These are phyloP conservation scores for Infundibulicybe gibba DNA, from an alignment of 768 basidiomycete species.

Conservation along the genomic window DNA sequence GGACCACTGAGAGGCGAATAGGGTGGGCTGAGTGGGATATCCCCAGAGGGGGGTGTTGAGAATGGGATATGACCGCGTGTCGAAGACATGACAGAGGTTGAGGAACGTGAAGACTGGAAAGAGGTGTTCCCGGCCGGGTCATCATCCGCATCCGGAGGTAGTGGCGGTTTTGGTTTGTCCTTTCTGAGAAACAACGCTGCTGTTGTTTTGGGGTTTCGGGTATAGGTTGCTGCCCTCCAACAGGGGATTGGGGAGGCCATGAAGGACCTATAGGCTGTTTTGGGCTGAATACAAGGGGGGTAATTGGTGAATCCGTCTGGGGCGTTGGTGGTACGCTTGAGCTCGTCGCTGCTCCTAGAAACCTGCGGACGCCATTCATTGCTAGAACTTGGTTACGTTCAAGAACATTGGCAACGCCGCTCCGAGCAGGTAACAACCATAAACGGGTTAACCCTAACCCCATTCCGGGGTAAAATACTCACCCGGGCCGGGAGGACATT, in stretches of 20 bases:
- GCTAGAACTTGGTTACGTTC: no score
- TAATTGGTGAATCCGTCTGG: conserved; percentile 11
- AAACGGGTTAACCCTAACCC: conserved; percentile 8
- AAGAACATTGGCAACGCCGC: no score
- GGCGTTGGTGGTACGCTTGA: conserved; percentile 17
- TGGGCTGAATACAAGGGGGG: conserved; percentile 18
- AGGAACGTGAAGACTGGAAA: conserved; percentile 17
- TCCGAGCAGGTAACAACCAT: conserved; percentile 9
- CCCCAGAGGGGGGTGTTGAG: conserved; percentile 14
- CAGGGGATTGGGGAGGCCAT: conserved; percentile 43
- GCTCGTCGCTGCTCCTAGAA: conserved; percentile 43
- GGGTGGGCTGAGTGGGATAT: conserved; percentile 17
- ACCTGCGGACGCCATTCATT: conserved; percentile 74
- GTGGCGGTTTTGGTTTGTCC: conserved; percentile 30
- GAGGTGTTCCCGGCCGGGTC: conserved; percentile 15
- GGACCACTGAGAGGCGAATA: conserved; percentile 12
- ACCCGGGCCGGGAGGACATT: no score
- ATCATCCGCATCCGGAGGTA: conserved; percentile 19
- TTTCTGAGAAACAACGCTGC: conserved; percentile 51
- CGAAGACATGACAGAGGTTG: conserved; percentile 2
- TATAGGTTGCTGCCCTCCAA: conserved; percentile 19
- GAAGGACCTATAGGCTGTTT: conserved; percentile 30
- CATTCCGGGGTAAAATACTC: background rate
- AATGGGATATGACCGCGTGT: conserved; percentile 7
- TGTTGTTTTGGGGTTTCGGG: conserved; percentile 33